Base-by-base conservation (phyloP, 176 grass and related monocot genomes). In the Echinochloa phyllopogon region DNA sequence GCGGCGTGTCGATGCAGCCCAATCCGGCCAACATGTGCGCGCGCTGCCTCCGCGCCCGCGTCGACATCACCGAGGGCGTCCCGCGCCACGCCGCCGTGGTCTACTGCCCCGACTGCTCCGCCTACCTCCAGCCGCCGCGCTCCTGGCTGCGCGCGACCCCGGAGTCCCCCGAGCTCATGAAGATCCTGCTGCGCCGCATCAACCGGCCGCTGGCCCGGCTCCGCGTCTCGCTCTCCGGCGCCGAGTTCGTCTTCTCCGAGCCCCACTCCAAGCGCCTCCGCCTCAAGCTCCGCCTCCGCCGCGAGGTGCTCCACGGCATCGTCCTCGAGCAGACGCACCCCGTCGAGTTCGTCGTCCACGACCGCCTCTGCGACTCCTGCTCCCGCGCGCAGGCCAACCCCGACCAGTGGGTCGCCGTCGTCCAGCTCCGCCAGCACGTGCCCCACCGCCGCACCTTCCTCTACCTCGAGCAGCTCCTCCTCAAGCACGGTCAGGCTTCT, bases 1-100 rank as follows among this genome's bases (percentile, higher is more conserved):
- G 95, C 78, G 95, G 95, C 75, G 92, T 97, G 29, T 17, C 86
- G 29, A 97, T 94, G 88, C 79, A 91, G 73, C 92, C 95, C 15
- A 97, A 97, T 59, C 86, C 92, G 43, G 92, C 95, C 10, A 97
- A 97, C 90, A 97, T 94, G 95, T 97, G 95, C 88, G 86, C 94
- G 29, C 83, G 82, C 50, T 98, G 92, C 88, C 87, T 98, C 74
- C 88, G 90, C n/a, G 81, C 86, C 3, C 81, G 86, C 40, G 84
- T 97, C 41, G 92, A 98, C 44, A 73, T 81, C 78, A 81, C 78
- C 33, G 78, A 81, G 48, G 78, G 78, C 63, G 63, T 81, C 63
- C 63, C 78, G 63, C 78, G 78, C 78, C 63, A 81, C 78, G 79
- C 65, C 65, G 65, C 65, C 79, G 79, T 69, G 49, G 65, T 69